A percentile compares a stretch with the other conserved stretches of the same genome.
Conservation (phyloP, 208 protist genomes). For the Acanthamoeba lenticulata region DNA sequence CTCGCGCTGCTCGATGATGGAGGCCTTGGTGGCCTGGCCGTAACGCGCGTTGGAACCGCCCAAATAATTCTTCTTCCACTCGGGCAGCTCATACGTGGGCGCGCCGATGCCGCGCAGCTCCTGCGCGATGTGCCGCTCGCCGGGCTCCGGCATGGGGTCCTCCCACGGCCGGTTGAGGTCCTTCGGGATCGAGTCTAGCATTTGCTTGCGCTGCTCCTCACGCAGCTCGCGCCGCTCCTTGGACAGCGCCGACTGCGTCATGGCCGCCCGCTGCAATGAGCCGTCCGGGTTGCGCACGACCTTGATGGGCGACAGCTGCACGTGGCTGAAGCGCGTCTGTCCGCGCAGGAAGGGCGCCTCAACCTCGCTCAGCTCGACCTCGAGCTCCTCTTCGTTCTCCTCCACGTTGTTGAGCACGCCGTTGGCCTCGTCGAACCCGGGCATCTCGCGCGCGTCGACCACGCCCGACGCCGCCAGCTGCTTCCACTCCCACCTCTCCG, state of each 20-base stretch:
- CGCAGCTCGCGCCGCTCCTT: constrained; percentile 91
- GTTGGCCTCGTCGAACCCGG: constrained; percentile 85
- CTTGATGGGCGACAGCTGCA: constrained; percentile 85
- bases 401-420: constrained; percentile 76
- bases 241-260: constrained; percentile 85
- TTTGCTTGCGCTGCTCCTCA: constrained; percentile 71
- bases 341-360: constrained; percentile 92
- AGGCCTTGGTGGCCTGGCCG: constrained; percentile 78
- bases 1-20: constrained; percentile 90
- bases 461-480: constrained; percentile 90
- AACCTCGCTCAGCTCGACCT: constrained; percentile 92
- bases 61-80: constrained; percentile 56
- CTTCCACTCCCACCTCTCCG: constrained; percentile 88
- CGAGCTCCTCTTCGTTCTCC: constrained; percentile 88
- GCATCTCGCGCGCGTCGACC: constrained; percentile 82
- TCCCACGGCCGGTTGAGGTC: constrained; percentile 87
- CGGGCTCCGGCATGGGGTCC: constrained; percentile 87
- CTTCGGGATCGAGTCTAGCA: constrained; percentile 85
- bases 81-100: constrained; percentile 87
- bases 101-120: constrained; percentile 85
- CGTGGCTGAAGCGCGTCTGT: constrained; percentile 56
- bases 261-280: constrained; percentile 91
- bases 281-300: constrained; percentile 93
- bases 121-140: constrained; percentile 85
- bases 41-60: constrained; percentile 75